A percentile compares a stretch with the other conserved stretches of the same genome.
Conservation (phyloP, 2,329 filamentous ascomycete species). For the Clathrospora elynae region DNA sequence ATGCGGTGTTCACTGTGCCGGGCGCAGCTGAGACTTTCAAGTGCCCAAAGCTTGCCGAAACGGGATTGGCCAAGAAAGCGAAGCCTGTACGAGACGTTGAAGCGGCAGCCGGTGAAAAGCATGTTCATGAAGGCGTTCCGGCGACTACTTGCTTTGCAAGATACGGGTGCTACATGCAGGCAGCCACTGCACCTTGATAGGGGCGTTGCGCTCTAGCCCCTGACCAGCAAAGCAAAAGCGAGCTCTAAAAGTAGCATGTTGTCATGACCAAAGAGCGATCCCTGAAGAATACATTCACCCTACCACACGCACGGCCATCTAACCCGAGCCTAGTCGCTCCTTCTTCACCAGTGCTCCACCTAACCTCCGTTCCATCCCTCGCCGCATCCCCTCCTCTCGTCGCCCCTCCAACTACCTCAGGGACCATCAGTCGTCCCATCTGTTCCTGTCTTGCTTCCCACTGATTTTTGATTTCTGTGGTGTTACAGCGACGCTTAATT, state of each 20-base stretch:
- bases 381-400: constrained; percentile 30
- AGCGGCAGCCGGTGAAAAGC: constrained; percentile 21
- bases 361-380: constrained; percentile 35
- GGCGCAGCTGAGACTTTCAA: constrained; percentile 14
- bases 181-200: constrained; percentile 22
- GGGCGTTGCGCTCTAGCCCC: constrained; percentile 27
- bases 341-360: constrained; percentile 41
- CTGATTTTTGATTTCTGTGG: constrained; percentile 11
- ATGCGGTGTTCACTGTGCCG: constrained; percentile 11
- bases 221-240: constrained; percentile 29
- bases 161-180: constrained; percentile 25
- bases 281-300: constrained; percentile 44
- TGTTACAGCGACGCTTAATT: constrained; percentile 25
- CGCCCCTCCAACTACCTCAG: constrained; percentile 31
- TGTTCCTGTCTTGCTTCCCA: constrained; percentile 14
- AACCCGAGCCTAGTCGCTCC: constrained; percentile 37
- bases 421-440: constrained; percentile 24
- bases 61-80: constrained; percentile 17
- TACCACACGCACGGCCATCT: constrained; percentile 39
- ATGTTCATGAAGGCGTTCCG: constrained; percentile 7
- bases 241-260: constrained; percentile 44
- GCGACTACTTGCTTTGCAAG: constrained; percentile 11
- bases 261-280: constrained; percentile 39
- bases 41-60: constrained; percentile 18
- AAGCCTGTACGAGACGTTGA: constrained; percentile 23